phyloP scores from a whole-genome alignment of 2,329 filamentous ascomycete species.

The Blumeria hordei region DNA sequence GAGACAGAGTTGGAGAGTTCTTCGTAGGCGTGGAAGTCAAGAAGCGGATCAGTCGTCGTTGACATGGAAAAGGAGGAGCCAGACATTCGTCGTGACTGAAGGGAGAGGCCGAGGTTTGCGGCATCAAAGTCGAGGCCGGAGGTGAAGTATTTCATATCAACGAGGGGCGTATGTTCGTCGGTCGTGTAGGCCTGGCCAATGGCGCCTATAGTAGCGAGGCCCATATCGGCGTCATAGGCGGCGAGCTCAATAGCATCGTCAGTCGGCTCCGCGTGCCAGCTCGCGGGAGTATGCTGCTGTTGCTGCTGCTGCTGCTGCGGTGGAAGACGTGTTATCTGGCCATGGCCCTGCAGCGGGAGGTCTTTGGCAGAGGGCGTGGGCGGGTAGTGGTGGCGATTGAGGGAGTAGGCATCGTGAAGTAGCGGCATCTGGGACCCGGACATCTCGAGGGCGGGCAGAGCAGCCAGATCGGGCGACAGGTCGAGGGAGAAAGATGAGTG shows the following conservation, averaged over 20 bases:
- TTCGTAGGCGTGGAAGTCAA: constrained; percentile 47
- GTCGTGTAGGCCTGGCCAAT: constrained; percentile 30
- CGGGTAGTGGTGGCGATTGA: constrained; percentile 33
- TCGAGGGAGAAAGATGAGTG: constrained; percentile 23
- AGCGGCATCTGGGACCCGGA: constrained; percentile 23
- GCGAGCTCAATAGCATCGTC: constrained; percentile 32
- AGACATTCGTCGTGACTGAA: constrained; percentile 34
- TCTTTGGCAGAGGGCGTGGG: constrained; percentile 24
- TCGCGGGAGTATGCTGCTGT: constrained; percentile 8
- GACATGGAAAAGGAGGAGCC: constrained; percentile 54
- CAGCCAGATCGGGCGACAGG: constrained; percentile 18
- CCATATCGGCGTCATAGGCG: constrained; percentile 29
- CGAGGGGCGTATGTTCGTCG: constrained; percentile 36
- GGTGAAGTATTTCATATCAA: constrained; percentile 30
- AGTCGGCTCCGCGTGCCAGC: constrained; percentile 30
- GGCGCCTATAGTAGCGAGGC: constrained; percentile 20
- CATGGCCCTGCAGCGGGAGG: no score
- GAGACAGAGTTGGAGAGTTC: constrained; percentile 43
- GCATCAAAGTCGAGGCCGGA: constrained; percentile 19
- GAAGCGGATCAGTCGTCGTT: constrained; percentile 31
- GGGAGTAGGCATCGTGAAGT: constrained; percentile 25
- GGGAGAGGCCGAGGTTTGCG: background rate
- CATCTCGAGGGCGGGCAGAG: constrained; percentile 17
- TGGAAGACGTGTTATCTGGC: no score
- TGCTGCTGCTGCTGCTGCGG: no score